A percentile compares a stretch with the other conserved stretches of the same genome.
Conservation (phyloP, 306 rosid species). For the Pachyrhizus erosus region DNA sequence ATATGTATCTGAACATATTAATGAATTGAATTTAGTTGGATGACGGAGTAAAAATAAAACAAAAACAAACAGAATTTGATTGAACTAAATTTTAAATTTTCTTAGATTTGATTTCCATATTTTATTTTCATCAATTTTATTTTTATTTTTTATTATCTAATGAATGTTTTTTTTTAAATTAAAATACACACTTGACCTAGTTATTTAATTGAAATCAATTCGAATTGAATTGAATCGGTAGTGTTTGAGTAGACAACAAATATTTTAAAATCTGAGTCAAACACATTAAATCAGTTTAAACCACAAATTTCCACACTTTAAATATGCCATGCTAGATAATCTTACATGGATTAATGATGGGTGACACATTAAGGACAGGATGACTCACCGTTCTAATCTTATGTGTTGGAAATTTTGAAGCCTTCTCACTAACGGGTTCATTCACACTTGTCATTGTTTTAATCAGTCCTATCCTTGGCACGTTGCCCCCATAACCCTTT, state of each 20-base stretch:
- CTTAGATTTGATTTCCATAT: no score
- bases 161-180: no score
- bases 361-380: not conserved
- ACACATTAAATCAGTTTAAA: not conserved
- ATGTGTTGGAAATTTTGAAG: slow-evolving; percentile 21
- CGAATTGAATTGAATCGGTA: not conserved
- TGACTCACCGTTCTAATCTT: not conserved
- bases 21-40: no score
- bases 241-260: not conserved
- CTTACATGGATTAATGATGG: not conserved
- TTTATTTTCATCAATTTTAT: no score
- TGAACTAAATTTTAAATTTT: no score
- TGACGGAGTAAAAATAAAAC: no score
- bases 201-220: not conserved
- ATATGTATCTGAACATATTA: no score
- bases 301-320: not conserved
- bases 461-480: slow-evolving; percentile 2
- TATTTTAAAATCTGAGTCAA: not conserved
- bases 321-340: not conserved
- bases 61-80: no score
- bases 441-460: slow-evolving; percentile 35
- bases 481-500: not conserved
- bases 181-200: not conserved
- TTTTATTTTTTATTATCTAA: no score
- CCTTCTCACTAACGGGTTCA: not conserved